Evolutionary conservation across 495 filamentous ascomycete genomes (phyloP), one percentile per base, ranked within the genome.

Genomic region (Xylona heveae): DNA sequence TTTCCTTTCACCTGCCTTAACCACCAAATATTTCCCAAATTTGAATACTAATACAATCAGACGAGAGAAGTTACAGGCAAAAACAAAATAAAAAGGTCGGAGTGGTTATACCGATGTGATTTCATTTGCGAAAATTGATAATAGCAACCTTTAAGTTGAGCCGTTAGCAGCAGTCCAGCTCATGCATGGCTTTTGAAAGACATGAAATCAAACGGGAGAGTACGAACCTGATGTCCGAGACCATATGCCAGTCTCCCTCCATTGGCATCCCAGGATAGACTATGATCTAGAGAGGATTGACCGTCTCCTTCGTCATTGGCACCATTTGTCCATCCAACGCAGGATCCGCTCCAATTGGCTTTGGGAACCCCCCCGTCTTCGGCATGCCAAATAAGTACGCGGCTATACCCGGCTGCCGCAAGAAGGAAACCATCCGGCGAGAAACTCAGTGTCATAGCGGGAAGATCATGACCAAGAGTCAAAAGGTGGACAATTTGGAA

Each of bases 221-320:
- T 18, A 45, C 69, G 42, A 59, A 83, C 79, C 55, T 70, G 59
- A 38, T 66, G 71, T 35, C 69, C 70, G 16, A 71, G 59, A 12
- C 77, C 74, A 45, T 74, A 78, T 1, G 73, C 77, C 35, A 91
- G 58, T 44, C 67, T 72, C 41, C 74, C 68, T 1, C 78, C 75
- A 46, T 79, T 66, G 0, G 62, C 58, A 52, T 85, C 76, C 80
- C 80, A 91, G 28, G 66, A 63, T 13, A 85, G 45, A 36, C 34
- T 26, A 35, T 12, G 19, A 18, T 28, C 23, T 7, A n/a, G 6
- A 14, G 23, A 2, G 18, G 25, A 12, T 28, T 28, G 22, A 4
- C 20, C 33, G 5, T 10, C 14, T 15, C 17, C 49, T 29, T 54
- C 51, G 18, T 54, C 51, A 20, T 66, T 61, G 7, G 58, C 53